Evolutionary conservation across 2,329 filamentous ascomycete species (phyloP), one percentile per base, ranked within the genome.

Genomic region (Monilinia polystroma): DNA sequence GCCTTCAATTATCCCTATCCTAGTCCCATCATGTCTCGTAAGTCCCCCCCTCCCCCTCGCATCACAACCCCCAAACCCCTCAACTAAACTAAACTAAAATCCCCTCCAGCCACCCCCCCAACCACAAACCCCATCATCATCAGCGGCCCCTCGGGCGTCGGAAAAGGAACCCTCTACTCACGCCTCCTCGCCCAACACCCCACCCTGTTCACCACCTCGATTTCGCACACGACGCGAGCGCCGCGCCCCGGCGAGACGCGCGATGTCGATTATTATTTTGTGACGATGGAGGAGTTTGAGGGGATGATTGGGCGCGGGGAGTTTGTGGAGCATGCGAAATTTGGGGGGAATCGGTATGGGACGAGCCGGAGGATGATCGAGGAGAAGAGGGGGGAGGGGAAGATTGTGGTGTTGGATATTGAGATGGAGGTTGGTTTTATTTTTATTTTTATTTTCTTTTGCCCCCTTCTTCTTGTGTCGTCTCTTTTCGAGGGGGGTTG

Each of bases 331-430:
- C 85, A 80, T 81, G 93, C 93, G 65, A 82, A 90, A 77, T 97
- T 97, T 77, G 88, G 92, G 52, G 88, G 87, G 65, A 97, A 97
- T 80, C 82, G 87, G 75, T 97, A 97, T 80, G 93, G 93, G 66
- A 97, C 93, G 6, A 91, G 87, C 76, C 88, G 92, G 75, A 83
- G 84, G 78, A 92, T 92, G 38, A 92, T 97, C 70, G 64, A 66
- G 64, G 87, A 91, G 74, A 88, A 93, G 77, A 85, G 85, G 2
- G 84, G 86, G 68, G 86, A 88, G 79, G 89, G 88, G 23, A 84
- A 84, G 74, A 86, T 93, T 53, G 94, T 93, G 69, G 87, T 97
- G 58, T 81, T 97, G 72, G 94, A 98, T 78, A 98, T 97, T 76
- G 94, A 97, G 83, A 97, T 97, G 92, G 93, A 97, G 86, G 88